A percentile compares a stretch with the other conserved stretches of the same genome.
Evolutionary conservation across 2,329 filamentous ascomycete genomes (phyloP).

Genomic region (Aureobasidium leucospermi): DNA sequence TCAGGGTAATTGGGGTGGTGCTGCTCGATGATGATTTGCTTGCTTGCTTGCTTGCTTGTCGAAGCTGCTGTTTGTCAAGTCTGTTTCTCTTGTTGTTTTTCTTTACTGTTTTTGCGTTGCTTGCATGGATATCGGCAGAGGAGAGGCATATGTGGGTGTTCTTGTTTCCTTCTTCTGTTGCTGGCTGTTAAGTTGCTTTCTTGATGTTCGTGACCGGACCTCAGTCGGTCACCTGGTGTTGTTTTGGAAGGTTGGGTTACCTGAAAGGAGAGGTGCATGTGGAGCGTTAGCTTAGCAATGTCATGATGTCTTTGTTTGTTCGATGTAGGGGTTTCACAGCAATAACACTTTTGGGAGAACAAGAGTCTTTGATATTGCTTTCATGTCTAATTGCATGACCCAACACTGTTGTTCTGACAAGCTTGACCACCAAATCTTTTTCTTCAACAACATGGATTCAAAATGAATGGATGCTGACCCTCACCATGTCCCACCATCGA

Average conservation of each 20-base stretch:
- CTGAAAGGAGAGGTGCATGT: not conserved
- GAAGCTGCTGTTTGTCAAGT: not conserved
- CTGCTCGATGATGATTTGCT: not conserved
- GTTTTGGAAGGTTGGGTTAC: not conserved
- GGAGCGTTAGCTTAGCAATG: not conserved
- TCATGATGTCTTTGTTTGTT: not conserved
- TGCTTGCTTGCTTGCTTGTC: too few species aligned
- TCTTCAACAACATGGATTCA: too few species aligned
- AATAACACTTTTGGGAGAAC: too few species aligned
- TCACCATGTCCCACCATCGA: too few species aligned
- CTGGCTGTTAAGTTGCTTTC: not conserved
- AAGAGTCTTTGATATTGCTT: too few species aligned
- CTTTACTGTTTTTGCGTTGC: not conserved
- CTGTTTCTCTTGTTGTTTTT: not conserved
- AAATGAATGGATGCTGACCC: too few species aligned
- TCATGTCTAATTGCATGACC: too few species aligned
- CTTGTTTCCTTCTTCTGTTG: not conserved
- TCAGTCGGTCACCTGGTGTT: slow-evolving; percentile 1
- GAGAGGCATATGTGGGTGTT: not conserved
- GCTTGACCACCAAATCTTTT: too few species aligned
- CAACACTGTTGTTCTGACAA: too few species aligned
- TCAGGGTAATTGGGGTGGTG: slow-evolving; percentile 66
- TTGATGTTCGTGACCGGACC: not conserved
- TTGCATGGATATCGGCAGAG: not conserved
- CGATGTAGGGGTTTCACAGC: too few species aligned